A percentile compares a stretch with the other conserved stretches of the same genome.
phyloP scores from a whole-genome alignment of 2,329 filamentous ascomycete genomes.

The Alternaria consortialis region DNA sequence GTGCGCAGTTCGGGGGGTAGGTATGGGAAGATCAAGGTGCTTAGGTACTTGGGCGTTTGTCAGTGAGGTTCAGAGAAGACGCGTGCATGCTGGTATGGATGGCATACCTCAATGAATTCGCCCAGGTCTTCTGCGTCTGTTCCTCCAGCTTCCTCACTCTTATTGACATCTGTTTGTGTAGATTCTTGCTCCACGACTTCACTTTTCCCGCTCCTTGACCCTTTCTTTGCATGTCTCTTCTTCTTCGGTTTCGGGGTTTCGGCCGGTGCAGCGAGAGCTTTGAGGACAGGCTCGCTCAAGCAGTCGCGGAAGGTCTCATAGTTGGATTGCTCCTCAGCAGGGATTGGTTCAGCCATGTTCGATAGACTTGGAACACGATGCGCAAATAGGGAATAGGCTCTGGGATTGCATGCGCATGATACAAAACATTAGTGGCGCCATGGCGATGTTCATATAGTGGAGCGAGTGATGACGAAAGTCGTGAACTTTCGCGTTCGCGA shows the following conservation, averaged over 20 bases:
- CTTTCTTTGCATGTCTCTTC: conserved; percentile 44
- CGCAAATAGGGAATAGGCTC: not conserved
- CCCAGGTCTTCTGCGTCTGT: conserved; percentile 71
- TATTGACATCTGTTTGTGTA: conserved; percentile 17
- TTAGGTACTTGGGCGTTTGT: conserved; percentile 66
- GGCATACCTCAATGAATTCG: conserved; percentile 75
- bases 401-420: conserved; percentile 6
- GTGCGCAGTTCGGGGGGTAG: conserved; percentile 70
- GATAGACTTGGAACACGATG: not conserved
- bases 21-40: conserved; percentile 71
- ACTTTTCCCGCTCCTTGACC: conserved; percentile 43
- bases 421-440: conserved; percentile 15
- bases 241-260: conserved; percentile 58
- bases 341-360: conserved; percentile 43
- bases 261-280: conserved; percentile 60
- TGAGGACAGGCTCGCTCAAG: conserved; percentile 73
- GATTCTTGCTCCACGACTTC: conserved; percentile 16
- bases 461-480: conserved; percentile 31
- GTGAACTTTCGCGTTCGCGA: conserved; percentile 26
- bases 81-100: conserved; percentile 4
- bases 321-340: conserved; percentile 59
- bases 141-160: conserved; percentile 26
- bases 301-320: conserved; percentile 78
- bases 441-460: conserved; percentile 25
- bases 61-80: not conserved